These are phyloP conservation scores for Paraconiothyrium sp. DNA, from an alignment of 2,329 filamentous ascomycete genomes.

Conservation along the genomic window DNA sequence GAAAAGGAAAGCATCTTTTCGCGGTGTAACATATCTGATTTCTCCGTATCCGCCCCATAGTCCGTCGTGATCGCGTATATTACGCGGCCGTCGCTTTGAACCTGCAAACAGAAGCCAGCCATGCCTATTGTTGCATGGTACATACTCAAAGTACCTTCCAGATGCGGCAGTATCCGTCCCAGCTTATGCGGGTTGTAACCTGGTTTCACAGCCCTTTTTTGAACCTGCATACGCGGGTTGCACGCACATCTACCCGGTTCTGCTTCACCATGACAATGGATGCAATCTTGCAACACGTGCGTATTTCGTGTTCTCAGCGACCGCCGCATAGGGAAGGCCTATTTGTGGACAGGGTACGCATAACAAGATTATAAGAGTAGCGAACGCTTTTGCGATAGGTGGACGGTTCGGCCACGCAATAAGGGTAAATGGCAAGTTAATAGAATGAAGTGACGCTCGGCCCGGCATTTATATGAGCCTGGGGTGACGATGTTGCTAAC, in stretches of 20 bases:
- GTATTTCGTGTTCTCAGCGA: background rate
- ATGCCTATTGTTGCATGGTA: background rate
- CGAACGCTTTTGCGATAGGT: slow-evolving; percentile 1
- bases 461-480: slow-evolving; percentile 7
- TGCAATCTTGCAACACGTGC: slow-evolving; percentile 7
- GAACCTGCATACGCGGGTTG: slow-evolving; percentile 5
- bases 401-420: slow-evolving; percentile 5
- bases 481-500: background rate
- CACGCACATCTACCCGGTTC: slow-evolving; percentile 8
- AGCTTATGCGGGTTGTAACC: background rate
- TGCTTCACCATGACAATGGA: background rate
- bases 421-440: slow-evolving; percentile 13
- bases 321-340: background rate
- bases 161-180: background rate
- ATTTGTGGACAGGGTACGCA: background rate
- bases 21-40: background rate
- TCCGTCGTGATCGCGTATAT: background rate
- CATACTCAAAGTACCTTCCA: background rate
- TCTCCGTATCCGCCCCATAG: background rate
- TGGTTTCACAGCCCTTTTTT: background rate
- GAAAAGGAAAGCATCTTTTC: background rate
- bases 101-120: background rate
- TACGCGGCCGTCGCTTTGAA: background rate
- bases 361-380: background rate
- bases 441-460: slow-evolving; percentile 7